These are phyloP conservation scores for Lasiosphaeriaceae sp. DNA, from an alignment of 495 filamentous ascomycete genomes.

Conservation along the genomic window DNA sequence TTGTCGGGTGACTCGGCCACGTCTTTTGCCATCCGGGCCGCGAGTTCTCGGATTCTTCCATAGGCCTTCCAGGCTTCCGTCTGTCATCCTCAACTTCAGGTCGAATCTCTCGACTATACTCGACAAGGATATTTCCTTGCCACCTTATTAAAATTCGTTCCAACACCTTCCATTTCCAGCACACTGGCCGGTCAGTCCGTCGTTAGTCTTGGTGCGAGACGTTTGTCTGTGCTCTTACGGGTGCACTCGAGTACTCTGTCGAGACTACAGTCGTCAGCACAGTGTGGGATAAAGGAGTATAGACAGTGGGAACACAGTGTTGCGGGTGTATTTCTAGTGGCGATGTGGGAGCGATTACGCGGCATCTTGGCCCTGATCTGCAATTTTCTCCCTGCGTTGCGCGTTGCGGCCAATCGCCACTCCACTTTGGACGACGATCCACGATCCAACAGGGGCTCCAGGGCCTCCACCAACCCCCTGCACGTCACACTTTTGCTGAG, in stretches of 20 bases:
- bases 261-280: slow-evolving; percentile 2
- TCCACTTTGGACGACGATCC: slow-evolving; percentile 1
- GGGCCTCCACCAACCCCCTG: no score
- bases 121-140: no score
- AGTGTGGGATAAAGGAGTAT: background rate
- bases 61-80: no score
- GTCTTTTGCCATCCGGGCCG: no score
- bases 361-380: slow-evolving; percentile 6
- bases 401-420: slow-evolving; percentile 8
- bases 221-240: background rate
- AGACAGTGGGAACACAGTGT: slow-evolving; percentile 9
- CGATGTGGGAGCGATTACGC: slow-evolving; percentile 17
- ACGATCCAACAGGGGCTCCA: background rate
- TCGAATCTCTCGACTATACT: no score
- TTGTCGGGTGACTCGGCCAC: no score
- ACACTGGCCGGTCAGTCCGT: background rate
- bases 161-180: no score
- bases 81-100: no score
- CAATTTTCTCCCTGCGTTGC: slow-evolving; percentile 1
- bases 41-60: no score
- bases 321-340: slow-evolving; percentile 2
- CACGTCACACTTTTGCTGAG: no score
- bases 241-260: background rate
- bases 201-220: background rate
- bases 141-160: no score